Base-by-base conservation (phyloP, 805 yeast genomes). In the Ogataea sp. region DNA sequence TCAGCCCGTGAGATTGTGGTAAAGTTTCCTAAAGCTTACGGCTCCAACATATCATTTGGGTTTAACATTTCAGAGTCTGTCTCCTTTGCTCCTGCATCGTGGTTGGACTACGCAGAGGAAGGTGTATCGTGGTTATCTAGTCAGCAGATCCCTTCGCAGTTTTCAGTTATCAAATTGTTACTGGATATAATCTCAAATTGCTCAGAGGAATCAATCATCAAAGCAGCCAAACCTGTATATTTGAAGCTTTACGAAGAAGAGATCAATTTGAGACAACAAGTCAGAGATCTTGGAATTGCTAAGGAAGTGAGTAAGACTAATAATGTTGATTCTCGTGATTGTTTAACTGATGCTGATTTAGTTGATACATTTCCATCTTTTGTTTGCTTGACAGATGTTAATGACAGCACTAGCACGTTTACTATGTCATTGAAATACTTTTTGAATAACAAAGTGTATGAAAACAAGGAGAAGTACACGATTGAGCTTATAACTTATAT, bases 1-100 rank as follows among this genome's bases (percentile, higher is more conserved):
- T 64, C 63, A 29, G 77, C 80, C 0, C 84, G 85, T 1, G 83
- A 82, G 27, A 66, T 68, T 40, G 58, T 83, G 6, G 61, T 80
- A 42, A 76, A 70, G 40, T 77, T 61, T 45, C 87, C 89, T 0
- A 65, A 67, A 39, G 51, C 73, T 1, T 80, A 74, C 50, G 62
- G 80, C 1, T 55, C 76, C 13, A 59, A 55, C 4, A 51, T 79
- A 3, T 74, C 80, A 0, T 53, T 74, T 14, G 88, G 87, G 0
- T 66, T 75, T 37, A 68, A 68, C 32, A 54, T 80, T 6, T 68
- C 73, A 38, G 84, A 82, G 54, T 65, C 69, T 27, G 74, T 71
- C 3, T 68, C 70, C 39, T 71, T 80, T 61, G 82, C 83, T 1
- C 67, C 82, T 1, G 46, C 53, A 10, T 56, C 66, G 8, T 82